Evolutionary conservation across 805 yeast species (phyloP).

Genomic region (Candida endomychidarum): DNA sequence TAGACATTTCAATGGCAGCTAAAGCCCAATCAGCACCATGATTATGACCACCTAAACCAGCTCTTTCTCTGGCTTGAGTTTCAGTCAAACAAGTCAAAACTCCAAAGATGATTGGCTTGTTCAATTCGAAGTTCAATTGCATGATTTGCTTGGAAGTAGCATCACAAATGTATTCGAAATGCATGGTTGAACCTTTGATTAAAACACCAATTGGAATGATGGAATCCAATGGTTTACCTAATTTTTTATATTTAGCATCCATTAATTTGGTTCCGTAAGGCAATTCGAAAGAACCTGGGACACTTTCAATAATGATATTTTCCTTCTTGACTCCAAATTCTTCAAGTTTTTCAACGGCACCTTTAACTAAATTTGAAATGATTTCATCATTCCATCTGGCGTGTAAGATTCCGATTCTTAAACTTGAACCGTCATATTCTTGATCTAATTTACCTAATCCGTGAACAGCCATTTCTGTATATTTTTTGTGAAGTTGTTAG

Average conservation of each 20-base stretch:
- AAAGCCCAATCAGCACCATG: constrained; percentile 99
- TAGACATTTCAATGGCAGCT: constrained; percentile 93
- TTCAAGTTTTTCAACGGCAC: constrained; percentile 61
- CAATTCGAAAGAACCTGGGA: constrained; percentile 94
- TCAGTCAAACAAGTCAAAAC: constrained; percentile 90
- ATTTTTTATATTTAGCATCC: constrained; percentile 41
- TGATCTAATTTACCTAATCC: constrained; percentile 78
- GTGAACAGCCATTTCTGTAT: constrained; percentile 67
- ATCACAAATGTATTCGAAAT: constrained; percentile 95
- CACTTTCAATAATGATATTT: constrained; percentile 78
- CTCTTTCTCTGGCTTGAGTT: constrained; percentile 89
- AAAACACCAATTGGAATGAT: constrained; percentile 91
- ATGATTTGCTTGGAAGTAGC: constrained; percentile 81
- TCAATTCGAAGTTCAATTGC: constrained; percentile 68
- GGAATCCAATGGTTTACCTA: constrained; percentile 66
- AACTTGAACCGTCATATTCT: constrained; percentile 60
- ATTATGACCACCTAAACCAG: constrained; percentile 89
- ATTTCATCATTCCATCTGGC: constrained; percentile 91
- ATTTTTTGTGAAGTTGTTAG: background rate
- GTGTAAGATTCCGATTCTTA: constrained; percentile 84
- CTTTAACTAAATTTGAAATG: constrained; percentile 76
- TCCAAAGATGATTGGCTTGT: constrained; percentile 88
- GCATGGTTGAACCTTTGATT: constrained; percentile 97
- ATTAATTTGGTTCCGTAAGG: constrained; percentile 74
- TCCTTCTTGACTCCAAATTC: constrained; percentile 71